phyloP scores from a whole-genome alignment of 148 eudicot species.

The Hydrangea macrophylla region DNA sequence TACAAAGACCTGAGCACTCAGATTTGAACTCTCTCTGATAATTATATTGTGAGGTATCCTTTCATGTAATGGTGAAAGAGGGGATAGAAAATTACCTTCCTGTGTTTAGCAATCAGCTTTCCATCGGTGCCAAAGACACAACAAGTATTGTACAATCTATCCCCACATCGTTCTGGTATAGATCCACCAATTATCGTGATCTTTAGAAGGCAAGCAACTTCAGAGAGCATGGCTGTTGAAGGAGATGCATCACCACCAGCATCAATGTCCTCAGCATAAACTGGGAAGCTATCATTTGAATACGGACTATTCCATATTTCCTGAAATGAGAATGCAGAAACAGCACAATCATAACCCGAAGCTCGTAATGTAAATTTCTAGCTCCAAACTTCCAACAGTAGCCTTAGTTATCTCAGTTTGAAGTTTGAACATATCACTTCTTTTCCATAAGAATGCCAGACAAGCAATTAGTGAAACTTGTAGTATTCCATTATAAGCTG shows the following conservation, averaged over 20 bases:
- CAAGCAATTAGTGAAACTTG: not conserved
- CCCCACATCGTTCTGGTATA: conserved; percentile 71
- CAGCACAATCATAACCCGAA: not conserved
- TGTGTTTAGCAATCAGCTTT: conserved; percentile 61
- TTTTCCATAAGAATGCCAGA: not conserved
- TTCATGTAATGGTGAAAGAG: not conserved
- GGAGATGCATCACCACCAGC: conserved; percentile 66
- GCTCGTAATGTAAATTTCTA: not conserved
- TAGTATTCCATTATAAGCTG: not conserved
- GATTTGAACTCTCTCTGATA: not conserved
- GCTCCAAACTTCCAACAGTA: not conserved
- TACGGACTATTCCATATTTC: conserved; percentile 86
- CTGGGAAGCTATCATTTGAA: conserved; percentile 69
- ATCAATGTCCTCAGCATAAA: conserved; percentile 75
- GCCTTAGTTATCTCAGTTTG: not conserved
- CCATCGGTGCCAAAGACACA: conserved; percentile 72
- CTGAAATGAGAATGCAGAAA: conserved; percentile 35
- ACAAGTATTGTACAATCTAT: conserved; percentile 62
- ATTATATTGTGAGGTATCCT: not conserved
- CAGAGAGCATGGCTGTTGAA: conserved; percentile 74
- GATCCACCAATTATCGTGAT: conserved; percentile 81
- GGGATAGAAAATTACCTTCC: conserved; percentile 43
- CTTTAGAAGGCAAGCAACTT: conserved; percentile 48
- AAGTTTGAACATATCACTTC: not conserved
- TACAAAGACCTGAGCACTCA: not conserved